Base-by-base conservation (phyloP, 2,329 filamentous ascomycete genomes). In the Arthrocladium fulminans region DNA sequence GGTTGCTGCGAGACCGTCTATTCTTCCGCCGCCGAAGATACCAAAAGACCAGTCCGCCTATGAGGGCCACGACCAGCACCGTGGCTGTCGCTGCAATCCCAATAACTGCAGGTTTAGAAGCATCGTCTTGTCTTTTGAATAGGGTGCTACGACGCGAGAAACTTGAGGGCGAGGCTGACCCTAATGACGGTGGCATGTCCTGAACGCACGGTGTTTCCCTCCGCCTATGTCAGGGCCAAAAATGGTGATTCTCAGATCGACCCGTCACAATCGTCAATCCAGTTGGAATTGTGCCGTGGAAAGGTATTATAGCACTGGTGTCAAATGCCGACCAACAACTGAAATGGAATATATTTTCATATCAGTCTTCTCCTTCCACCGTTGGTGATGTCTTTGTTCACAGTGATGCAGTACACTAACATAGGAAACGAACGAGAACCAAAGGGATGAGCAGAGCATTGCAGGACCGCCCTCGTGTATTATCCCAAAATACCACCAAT, bases 51-150 rank as follows among this genome's bases (percentile, higher is more conserved):
- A 32, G 19, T 22, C 42, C 42, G 15, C 27, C 17, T 13, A 34
- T 35, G n/a, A 30, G 5, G 20, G 30, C 27, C 9, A 45, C 27
- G 7, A 45, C 3, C 24, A 45, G 17, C 15, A 45, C 25, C 9
- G 42, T 45, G 2, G 42, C 29, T 34, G 42, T 13, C 24, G 30
- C 22, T 23, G 42, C 42, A 24, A 45, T 45, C 19, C 27, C 42
- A 13, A 45, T 45, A 8, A 45, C 29, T 17, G 42, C 23, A 8
- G 29, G 25, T 19, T 45, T 45, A 17, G 6, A 30, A 9, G 41
- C 41, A 32, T 44, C 19, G 17, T 32, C 22, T 7, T 27, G 20
- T 41, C 39, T 13, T 13, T 41, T 25, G 12, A 41, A 17, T 12
- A 25, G 3, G 10, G 24, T 4, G 19, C n/a, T 20, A 17, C 12